A percentile compares a stretch with the other conserved stretches of the same genome.
These are phyloP conservation scores for Shiraia sp. DNA, from an alignment of 2,329 filamentous ascomycete species.

Conservation along the genomic window DNA sequence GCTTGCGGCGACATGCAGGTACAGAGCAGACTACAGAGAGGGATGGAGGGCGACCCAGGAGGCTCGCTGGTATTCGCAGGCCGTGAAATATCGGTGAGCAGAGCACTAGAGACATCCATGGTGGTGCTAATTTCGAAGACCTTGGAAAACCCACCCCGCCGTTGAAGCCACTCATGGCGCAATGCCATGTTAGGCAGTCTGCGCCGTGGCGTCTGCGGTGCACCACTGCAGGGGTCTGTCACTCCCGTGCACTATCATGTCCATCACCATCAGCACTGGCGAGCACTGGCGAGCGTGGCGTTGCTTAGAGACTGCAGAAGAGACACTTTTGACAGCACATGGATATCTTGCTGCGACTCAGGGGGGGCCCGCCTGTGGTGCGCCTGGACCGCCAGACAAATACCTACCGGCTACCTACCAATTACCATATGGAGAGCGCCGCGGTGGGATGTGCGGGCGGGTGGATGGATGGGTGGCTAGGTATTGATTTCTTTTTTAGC, in stretches of 20 bases:
- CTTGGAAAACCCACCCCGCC: slow-evolving; percentile 31
- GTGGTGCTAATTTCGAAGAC: slow-evolving; percentile 28
- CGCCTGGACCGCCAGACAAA: not conserved
- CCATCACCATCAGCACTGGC: slow-evolving; percentile 10
- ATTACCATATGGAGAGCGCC: too few species aligned
- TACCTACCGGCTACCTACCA: too few species aligned
- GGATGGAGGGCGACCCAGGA: slow-evolving; percentile 7
- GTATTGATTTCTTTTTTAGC: too few species aligned
- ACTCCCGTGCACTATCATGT: slow-evolving; percentile 20
- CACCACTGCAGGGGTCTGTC: slow-evolving; percentile 24
- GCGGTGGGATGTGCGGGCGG: too few species aligned
- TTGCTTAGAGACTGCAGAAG: slow-evolving; percentile 22
- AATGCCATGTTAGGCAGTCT: slow-evolving; percentile 32
- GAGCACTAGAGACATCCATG: slow-evolving; percentile 25
- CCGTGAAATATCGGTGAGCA: slow-evolving; percentile 39
- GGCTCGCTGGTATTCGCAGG: slow-evolving; percentile 5
- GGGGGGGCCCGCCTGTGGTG: slow-evolving; percentile 6
- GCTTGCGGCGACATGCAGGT: slow-evolving; percentile 32
- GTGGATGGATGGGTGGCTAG: too few species aligned
- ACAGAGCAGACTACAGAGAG: slow-evolving; percentile 8
- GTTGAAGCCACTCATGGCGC: slow-evolving; percentile 21
- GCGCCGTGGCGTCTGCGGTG: slow-evolving; percentile 28
- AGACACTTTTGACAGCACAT: slow-evolving; percentile 19
- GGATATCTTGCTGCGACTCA: slow-evolving; percentile 10
- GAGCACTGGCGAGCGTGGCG: slow-evolving; percentile 22